Percentiles rank a stretch among this genome's conserved stretches.
phyloP scores from a whole-genome alignment of 805 yeast species.

The Saccharomycopsis fibuligera region DNA sequence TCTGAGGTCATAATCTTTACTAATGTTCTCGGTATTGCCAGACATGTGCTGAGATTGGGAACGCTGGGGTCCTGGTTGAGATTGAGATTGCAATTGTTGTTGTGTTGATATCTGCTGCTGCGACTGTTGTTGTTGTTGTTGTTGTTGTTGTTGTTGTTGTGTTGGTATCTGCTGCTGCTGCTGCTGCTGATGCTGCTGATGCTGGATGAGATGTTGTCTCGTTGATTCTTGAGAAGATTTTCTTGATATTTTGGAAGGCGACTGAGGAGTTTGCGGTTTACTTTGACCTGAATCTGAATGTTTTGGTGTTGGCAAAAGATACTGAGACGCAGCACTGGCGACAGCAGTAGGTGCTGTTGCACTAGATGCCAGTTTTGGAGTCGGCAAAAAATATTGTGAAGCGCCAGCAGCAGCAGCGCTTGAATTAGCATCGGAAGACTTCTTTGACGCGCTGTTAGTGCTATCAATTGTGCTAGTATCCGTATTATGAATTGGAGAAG shows the following conservation, averaged over 20 bases:
- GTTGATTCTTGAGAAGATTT: background rate
- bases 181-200: background rate
- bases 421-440: too few relatives aligned
- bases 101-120: background rate
- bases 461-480: too few relatives aligned
- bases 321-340: slow-evolving; percentile 1
- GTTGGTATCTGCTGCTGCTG: background rate
- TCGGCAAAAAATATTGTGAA: background rate
- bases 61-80: background rate
- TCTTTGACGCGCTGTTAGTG: too few relatives aligned
- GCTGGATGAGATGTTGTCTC: background rate
- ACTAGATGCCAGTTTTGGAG: background rate
- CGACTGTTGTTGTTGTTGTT: slow-evolving; percentile 1
- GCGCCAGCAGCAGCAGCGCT: background rate
- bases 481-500: too few relatives aligned
- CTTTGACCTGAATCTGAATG: background rate
- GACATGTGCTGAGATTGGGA: too few relatives aligned
- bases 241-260: background rate
- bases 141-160: slow-evolving; percentile 3
- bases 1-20: background rate
- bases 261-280: background rate
- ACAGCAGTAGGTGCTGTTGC: background rate
- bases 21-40: background rate
- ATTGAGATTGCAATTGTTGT: background rate
- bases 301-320: slow-evolving; percentile 3